A percentile compares a stretch with the other conserved stretches of the same genome.
These are phyloP conservation scores for Sistotremastrum niveocremeum DNA, from an alignment of 768 basidiomycete species.

Conservation along the genomic window DNA sequence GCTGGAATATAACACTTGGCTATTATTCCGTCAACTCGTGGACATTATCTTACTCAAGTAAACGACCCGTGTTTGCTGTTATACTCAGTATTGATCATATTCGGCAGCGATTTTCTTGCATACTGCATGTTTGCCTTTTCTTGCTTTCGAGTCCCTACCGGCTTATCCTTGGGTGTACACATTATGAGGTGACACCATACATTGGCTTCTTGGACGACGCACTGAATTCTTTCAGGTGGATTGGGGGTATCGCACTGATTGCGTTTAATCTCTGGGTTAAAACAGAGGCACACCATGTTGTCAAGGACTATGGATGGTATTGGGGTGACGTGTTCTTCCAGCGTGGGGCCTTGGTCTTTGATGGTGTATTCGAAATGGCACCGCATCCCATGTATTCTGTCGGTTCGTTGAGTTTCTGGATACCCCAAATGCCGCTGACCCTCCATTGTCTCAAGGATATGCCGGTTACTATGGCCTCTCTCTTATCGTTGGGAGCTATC, in stretches of 20 bases:
- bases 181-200: constrained; percentile 45
- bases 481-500: constrained; percentile 77
- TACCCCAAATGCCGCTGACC: constrained; percentile 1
- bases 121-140: constrained; percentile 94
- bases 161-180: constrained; percentile 60
- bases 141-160: constrained; percentile 76
- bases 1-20: constrained; percentile 91
- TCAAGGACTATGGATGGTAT: constrained; percentile 98
- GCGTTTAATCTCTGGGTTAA: constrained; percentile 98
- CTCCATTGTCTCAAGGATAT: constrained; percentile 40
- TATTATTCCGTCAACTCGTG: constrained; percentile 90
- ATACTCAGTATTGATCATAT: constrained; percentile 1
- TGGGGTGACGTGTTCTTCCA: constrained; percentile 93
- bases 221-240: constrained; percentile 45
- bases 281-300: constrained; percentile 91
- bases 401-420: constrained; percentile 22
- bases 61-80: constrained; percentile 15
- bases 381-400: constrained; percentile 96
- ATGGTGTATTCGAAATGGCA: constrained; percentile 92
- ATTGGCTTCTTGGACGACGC: background rate
- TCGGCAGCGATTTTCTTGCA: constrained; percentile 74
- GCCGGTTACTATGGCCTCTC: constrained; percentile 97
- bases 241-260: constrained; percentile 73
- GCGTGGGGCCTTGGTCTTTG: constrained; percentile 87
- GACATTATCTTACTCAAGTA: constrained; percentile 95